Evolutionary conservation across 305 asterid genomes (phyloP).

Genomic region (Andrographis paniculata): DNA sequence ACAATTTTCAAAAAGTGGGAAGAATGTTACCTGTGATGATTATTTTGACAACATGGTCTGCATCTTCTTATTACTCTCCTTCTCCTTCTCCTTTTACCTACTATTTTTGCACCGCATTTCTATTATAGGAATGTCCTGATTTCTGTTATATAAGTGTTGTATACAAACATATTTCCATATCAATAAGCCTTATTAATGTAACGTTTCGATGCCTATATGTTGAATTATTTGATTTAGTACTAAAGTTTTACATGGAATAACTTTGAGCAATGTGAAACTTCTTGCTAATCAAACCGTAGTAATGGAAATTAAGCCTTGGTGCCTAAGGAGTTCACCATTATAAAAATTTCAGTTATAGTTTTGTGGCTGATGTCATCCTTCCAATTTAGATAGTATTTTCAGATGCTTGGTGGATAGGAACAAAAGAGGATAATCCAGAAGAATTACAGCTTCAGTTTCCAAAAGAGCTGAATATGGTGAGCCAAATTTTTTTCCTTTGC

Average conservation of each 20-base stretch:
- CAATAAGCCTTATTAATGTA: too few species aligned
- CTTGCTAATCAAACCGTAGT: too few species aligned
- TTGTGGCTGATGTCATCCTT: constrained; percentile 10
- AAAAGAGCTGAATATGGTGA: constrained; percentile 56
- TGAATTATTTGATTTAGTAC: too few species aligned
- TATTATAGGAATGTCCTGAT: too few species aligned
- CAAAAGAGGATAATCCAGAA: constrained; percentile 77
- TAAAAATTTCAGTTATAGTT: too few species aligned
- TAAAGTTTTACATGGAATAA: too few species aligned
- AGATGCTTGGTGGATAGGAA: constrained; percentile 96
- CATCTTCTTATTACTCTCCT: neutral
- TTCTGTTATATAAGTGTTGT: too few species aligned
- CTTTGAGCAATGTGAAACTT: too few species aligned
- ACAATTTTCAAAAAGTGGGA: constrained; percentile 79
- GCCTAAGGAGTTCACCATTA: too few species aligned
- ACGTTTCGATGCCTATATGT: too few species aligned
- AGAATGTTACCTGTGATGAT: constrained; percentile 81
- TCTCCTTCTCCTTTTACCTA: neutral
- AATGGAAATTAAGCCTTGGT: too few species aligned
- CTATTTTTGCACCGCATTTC: neutral
- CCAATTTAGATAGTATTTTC: constrained; percentile 67
- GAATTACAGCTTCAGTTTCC: constrained; percentile 69
- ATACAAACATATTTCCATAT: too few species aligned
- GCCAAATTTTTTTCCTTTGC: constrained; percentile 21
- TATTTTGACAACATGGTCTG: constrained; percentile 72